These are phyloP conservation scores for Xenoacremonium recifei DNA, from an alignment of 2,329 filamentous ascomycete genomes.

Conservation along the genomic window DNA sequence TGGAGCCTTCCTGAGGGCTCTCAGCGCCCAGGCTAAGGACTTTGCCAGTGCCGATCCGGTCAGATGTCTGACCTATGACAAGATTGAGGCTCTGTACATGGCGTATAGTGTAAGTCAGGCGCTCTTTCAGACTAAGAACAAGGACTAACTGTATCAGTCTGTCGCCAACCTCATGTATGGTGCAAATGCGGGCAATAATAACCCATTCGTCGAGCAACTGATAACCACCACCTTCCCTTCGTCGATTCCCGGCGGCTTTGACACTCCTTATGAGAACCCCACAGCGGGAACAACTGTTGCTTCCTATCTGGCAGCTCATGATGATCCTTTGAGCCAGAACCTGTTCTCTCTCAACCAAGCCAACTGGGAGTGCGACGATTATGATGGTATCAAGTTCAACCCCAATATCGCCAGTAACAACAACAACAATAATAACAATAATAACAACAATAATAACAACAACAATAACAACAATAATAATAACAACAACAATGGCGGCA, in stretches of 20 bases:
- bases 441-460: neutral
- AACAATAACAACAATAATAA: neutral
- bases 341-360: neutral
- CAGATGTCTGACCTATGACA: conserved; percentile 5
- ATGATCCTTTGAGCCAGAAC: neutral
- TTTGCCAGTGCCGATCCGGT: conserved; percentile 1
- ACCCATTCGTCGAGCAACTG: neutral
- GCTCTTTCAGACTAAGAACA: neutral
- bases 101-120: conserved; percentile 3
- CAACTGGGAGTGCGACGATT: neutral
- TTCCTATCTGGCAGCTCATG: neutral
- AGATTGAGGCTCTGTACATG: conserved; percentile 4
- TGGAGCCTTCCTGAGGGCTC: conserved; percentile 2
- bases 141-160: neutral
- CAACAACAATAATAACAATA: neutral
- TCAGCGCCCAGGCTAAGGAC: conserved; percentile 1
- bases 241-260: conserved; percentile 1
- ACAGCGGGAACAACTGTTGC: neutral
- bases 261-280: neutral
- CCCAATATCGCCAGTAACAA: neutral
- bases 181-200: neutral
- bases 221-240: neutral
- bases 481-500: neutral
- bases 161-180: conserved; percentile 8
- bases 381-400: neutral